Base-by-base conservation (phyloP, 106 monocot species). In the Dactylorhiza incarnata region DNA sequence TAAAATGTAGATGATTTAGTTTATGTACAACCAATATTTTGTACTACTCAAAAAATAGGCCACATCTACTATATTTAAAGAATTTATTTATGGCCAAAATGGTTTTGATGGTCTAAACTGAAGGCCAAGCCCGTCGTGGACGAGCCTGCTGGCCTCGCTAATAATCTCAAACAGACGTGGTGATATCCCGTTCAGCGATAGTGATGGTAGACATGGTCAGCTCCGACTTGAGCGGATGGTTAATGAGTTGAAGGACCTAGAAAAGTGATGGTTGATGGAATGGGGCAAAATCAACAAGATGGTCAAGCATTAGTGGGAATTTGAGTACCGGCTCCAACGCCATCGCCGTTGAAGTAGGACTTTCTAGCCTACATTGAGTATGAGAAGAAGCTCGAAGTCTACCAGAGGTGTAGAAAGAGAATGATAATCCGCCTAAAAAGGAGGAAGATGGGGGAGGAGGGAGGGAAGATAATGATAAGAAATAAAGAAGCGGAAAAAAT, bases 281-380 rank as follows among this genome's bases (percentile, higher is more conserved):
- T 82, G 82, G 55, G 52, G 61, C 17, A 90, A 96, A 73, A 88
- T 96, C 55, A 81, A 78, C 45, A 87, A 84, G 73, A 86, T 96
- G 55, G 93, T 93, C 55, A 78, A 82, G 71, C 87, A 81, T 48
- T 85, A 91, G 55, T 81, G 96, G 8, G 93, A 93, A 62, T 93
- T 89, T 76, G 96, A 96, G 87, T 93, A 83, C 87, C 83, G 91
- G 3, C 77, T 96, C 75, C 89, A 89, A 77, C 93, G 96, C 93
- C 73, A 5, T 84, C 75, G 24, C 96, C 96, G 0, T 71, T 96
- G 45, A 90, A 90, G 59, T 68, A 73, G 43, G 96, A 96, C 79
- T 93, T 75, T 73, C 72, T 96, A 12, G 69, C 74, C 29, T 96
- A 93, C 82, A 83, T 96, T 75, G 89, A 93, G 48, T 96, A 93